phyloP scores from a whole-genome alignment of 1,284 basidiomycete genomes.

The Ganoderma resinaceum region DNA sequence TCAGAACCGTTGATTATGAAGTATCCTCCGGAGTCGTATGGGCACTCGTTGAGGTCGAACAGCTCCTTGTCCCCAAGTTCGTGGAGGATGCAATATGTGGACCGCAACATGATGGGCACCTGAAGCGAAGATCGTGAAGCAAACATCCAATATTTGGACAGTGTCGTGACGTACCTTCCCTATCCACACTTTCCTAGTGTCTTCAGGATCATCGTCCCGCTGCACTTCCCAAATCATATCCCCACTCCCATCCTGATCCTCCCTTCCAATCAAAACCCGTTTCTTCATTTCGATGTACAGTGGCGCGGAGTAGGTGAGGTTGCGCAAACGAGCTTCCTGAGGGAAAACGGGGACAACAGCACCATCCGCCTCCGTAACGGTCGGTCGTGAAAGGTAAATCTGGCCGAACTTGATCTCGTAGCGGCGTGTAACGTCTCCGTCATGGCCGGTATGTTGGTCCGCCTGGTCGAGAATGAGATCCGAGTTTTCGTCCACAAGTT shows the following conservation, averaged over 20 bases:
- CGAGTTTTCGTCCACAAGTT: constrained; percentile 95
- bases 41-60: constrained; percentile 95
- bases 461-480: constrained; percentile 96
- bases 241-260: constrained; percentile 82
- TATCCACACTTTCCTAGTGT: constrained; percentile 91
- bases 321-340: constrained; percentile 96
- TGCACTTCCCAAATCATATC: constrained; percentile 87
- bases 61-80: constrained; percentile 82
- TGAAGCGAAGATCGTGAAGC: constrained; percentile 41
- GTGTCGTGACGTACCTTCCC: constrained; percentile 77
- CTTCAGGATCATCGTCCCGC: constrained; percentile 66
- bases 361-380: constrained; percentile 95
- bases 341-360: constrained; percentile 94
- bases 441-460: constrained; percentile 92
- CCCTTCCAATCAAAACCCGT: constrained; percentile 80
- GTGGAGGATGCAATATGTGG: constrained; percentile 93
- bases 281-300: constrained; percentile 98
- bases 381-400: constrained; percentile 95
- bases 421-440: constrained; percentile 82
- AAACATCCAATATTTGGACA: constrained; percentile 1
- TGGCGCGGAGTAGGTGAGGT: constrained; percentile 95
- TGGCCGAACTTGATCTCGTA: constrained; percentile 99
- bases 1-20: constrained; percentile 99
- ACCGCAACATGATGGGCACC: constrained; percentile 98
- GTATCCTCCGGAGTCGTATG: constrained; percentile 98